phyloP scores from a whole-genome alignment of 345 rosid species.

The Limnanthes douglasii region DNA sequence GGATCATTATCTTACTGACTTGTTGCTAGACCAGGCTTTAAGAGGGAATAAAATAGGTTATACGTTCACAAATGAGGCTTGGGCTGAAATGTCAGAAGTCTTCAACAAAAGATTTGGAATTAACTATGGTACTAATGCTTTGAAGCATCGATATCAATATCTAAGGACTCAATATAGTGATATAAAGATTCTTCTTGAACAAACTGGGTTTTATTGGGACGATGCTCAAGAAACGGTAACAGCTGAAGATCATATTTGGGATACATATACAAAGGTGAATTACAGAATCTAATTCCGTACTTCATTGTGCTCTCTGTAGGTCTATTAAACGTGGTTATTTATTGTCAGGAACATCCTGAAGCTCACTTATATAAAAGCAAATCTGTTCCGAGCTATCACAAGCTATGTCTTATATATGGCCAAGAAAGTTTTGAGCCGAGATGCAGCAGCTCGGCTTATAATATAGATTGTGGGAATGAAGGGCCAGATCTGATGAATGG shows the following conservation, averaged over 20 bases:
- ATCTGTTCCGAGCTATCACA: slow-evolving; percentile 26
- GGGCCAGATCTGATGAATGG: slow-evolving; percentile 13
- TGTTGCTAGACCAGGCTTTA: slow-evolving; percentile 24
- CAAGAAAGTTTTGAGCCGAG: slow-evolving; percentile 20
- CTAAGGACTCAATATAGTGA: slow-evolving; percentile 20
- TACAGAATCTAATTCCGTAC: not conserved
- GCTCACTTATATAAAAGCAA: slow-evolving; percentile 18
- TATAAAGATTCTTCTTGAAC: slow-evolving; percentile 19
- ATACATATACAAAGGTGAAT: slow-evolving; percentile 13
- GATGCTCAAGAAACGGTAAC: slow-evolving; percentile 21
- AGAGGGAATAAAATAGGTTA: slow-evolving; percentile 28
- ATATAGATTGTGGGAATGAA: slow-evolving; percentile 8
- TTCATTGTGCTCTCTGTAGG: not conserved
- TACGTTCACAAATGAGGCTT: slow-evolving; percentile 15
- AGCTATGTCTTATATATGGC: slow-evolving; percentile 29
- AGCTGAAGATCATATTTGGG: slow-evolving; percentile 23
- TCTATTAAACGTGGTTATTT: slow-evolving; percentile 4
- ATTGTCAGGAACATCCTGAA: slow-evolving; percentile 23
- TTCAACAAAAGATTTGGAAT: slow-evolving; percentile 13
- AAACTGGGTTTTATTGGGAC: slow-evolving; percentile 28
- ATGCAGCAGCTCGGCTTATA: slow-evolving; percentile 5
- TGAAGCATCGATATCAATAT: slow-evolving; percentile 12
- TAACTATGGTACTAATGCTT: slow-evolving; percentile 8
- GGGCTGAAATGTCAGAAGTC: slow-evolving; percentile 15
- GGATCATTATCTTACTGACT: slow-evolving; percentile 23